phyloP scores from a whole-genome alignment of 1,284 basidiomycete genomes.

The Puccinia brachypodii region DNA sequence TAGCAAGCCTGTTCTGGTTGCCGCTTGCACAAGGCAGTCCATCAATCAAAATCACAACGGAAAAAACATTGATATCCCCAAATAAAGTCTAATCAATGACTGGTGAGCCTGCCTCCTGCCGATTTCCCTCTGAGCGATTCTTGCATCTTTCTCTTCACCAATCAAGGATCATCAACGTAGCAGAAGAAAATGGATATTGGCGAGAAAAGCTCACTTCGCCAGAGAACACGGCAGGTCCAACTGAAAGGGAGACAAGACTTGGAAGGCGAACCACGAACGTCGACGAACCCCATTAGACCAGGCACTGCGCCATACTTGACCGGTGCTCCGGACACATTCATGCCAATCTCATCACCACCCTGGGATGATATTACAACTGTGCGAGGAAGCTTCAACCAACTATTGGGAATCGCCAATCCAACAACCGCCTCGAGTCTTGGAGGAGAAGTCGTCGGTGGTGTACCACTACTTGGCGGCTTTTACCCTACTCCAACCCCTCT shows the following conservation, averaged over 20 bases:
- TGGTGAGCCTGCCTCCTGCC: background rate
- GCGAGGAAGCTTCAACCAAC: slow-evolving; percentile 25
- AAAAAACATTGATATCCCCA: background rate
- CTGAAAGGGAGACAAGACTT: slow-evolving; percentile 6
- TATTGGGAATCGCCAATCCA: slow-evolving; percentile 29
- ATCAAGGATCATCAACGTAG: background rate
- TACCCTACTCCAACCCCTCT: slow-evolving; percentile 28
- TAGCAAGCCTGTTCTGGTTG: background rate
- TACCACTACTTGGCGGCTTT: slow-evolving; percentile 23
- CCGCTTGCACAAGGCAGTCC: background rate
- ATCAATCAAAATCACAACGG: background rate
- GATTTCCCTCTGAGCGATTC: background rate
- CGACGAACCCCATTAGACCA: background rate
- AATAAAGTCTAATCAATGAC: slow-evolving; percentile 9
- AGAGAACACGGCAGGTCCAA: slow-evolving; percentile 12
- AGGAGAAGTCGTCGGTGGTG: slow-evolving; percentile 15
- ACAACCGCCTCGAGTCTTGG: slow-evolving; percentile 6
- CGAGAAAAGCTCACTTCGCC: slow-evolving; percentile 1
- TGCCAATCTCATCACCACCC: background rate
- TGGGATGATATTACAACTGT: slow-evolving; percentile 4
- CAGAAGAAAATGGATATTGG: slow-evolving; percentile 2
- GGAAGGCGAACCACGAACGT: background rate
- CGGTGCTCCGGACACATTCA: background rate
- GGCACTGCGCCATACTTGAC: background rate
- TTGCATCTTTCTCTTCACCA: background rate